Evolutionary conservation across 306 rosid genomes (phyloP), one percentile per base, ranked within the genome.

Genomic region (Vigna reflexopilosa): DNA sequence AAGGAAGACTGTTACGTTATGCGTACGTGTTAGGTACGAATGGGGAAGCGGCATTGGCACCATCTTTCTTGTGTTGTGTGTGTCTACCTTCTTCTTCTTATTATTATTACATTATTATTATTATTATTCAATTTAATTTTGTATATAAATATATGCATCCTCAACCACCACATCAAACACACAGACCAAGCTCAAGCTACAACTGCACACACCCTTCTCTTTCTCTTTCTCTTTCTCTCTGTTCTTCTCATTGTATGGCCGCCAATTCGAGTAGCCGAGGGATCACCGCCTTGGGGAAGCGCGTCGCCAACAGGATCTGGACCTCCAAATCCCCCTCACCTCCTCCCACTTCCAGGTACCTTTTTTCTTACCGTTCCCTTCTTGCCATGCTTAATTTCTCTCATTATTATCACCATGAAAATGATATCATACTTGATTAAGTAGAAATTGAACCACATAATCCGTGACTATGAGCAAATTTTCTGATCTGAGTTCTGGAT

Each of bases 201-300:
- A 7, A 49, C 24, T 17, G 10, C 19, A 26, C 59, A 36, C 22
- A 7, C n/a, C 30, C 1, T 28, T 16, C 67, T 14, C 55, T 28
- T 30, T 32, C 10, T 26, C 22, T 2, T 24, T 26, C 15, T 14
- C 6, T 72, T 64, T 67, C 7, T 55, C 15, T 34, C 5, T 54
- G 30, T 4, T 28, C 8, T 16, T 32, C 16, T 57, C 49, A 17
- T 93, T 93, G 97, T 88, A 94, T 94, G 98, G 98, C 98, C 88
- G 93, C 97, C 91, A 93, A 91, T 88, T 87, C 93, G 78, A 86
- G 86, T 47, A 80, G 90, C 85, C 89, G 96, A 90, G 84, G 84
- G 85, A 88, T 94, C 86, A 88, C 86, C 62, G 72, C 51, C 87
- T 81, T 94, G 63, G 91, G 97, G 73, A 94, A 94, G 87, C 87